These are phyloP conservation scores for Spinacia oleracea DNA, from an alignment of 179 eudicot species.

Conservation along the genomic window DNA sequence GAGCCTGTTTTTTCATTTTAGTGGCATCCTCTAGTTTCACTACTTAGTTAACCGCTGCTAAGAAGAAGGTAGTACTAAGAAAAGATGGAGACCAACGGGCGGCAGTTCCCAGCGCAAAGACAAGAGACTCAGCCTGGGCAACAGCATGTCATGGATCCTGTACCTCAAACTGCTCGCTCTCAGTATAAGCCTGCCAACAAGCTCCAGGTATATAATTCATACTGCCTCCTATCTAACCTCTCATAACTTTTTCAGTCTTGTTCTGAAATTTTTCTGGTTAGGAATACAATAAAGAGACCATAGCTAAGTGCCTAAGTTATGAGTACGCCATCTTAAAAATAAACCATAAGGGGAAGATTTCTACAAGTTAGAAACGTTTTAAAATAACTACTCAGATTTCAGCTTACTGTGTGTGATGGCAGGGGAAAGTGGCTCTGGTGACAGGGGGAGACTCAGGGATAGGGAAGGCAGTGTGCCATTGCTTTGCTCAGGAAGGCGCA, in stretches of 20 bases:
- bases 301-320: no score
- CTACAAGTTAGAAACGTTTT: not conserved
- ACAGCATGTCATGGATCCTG: conserved; percentile 75
- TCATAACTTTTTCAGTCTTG: no score
- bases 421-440: conserved; percentile 91
- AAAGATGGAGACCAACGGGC: conserved; percentile 41
- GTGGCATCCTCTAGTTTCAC: conserved; percentile 1
- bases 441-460: conserved; percentile 96
- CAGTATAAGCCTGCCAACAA: conserved; percentile 69
- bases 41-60: not conserved
- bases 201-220: conserved; percentile 46
- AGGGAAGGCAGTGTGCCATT: conserved; percentile 72
- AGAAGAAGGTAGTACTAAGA: not conserved
- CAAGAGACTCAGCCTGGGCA: conserved; percentile 75
- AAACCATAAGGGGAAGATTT: no score
- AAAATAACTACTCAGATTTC: not conserved
- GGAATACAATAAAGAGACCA: no score
- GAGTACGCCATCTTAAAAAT: no score
- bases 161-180: conserved; percentile 31
- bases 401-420: conserved; percentile 4
- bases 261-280: no score
- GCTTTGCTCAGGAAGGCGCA: conserved; percentile 79
- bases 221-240: not conserved
- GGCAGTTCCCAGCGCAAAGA: conserved; percentile 60
- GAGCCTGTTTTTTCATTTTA: no score